A percentile compares a stretch with the other conserved stretches of the same genome.
Conservation (phyloP, 108 stramenopile genomes). For the Schizochytrium sp. region DNA sequence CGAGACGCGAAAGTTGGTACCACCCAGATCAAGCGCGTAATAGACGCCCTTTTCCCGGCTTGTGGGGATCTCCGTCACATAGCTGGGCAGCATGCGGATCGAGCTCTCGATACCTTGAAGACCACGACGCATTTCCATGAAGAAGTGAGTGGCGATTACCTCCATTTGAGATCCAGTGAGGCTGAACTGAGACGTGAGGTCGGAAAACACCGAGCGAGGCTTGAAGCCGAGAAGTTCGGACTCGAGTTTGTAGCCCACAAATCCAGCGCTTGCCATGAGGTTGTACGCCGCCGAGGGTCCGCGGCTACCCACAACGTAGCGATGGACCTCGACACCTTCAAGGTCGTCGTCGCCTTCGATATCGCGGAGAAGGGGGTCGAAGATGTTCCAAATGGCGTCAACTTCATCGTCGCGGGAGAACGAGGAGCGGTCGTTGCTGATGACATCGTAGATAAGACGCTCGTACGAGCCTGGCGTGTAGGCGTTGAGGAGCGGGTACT, state of each 20-base stretch:
- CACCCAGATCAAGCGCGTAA: slow-evolving; percentile 18
- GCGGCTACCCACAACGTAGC: neutral
- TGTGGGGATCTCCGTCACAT: neutral
- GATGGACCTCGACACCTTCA: neutral
- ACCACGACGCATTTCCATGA: neutral
- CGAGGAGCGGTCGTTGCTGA: slow-evolving; percentile 65
- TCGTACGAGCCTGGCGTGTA: slow-evolving; percentile 91
- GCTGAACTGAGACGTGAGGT: neutral
- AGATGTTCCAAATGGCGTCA: slow-evolving; percentile 81
- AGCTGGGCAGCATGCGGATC: slow-evolving; percentile 2
- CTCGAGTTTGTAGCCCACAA: neutral
- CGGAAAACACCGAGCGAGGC: neutral
- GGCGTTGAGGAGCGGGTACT: slow-evolving; percentile 35
- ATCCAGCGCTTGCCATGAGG: neutral
- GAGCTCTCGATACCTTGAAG: neutral
- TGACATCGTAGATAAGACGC: slow-evolving; percentile 83
- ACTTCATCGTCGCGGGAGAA: slow-evolving; percentile 94
- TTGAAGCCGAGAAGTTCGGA: neutral
- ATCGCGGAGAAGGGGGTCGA: slow-evolving; percentile 78
- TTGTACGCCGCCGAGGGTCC: neutral
- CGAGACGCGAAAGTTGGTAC: slow-evolving; percentile 17
- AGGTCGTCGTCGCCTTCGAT: slow-evolving; percentile 54
- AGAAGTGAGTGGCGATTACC: neutral
- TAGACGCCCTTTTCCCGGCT: slow-evolving; percentile 9
- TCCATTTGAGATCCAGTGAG: neutral